Conservation (phyloP, 257 asterid genomes). For the Ballota nigra region DNA sequence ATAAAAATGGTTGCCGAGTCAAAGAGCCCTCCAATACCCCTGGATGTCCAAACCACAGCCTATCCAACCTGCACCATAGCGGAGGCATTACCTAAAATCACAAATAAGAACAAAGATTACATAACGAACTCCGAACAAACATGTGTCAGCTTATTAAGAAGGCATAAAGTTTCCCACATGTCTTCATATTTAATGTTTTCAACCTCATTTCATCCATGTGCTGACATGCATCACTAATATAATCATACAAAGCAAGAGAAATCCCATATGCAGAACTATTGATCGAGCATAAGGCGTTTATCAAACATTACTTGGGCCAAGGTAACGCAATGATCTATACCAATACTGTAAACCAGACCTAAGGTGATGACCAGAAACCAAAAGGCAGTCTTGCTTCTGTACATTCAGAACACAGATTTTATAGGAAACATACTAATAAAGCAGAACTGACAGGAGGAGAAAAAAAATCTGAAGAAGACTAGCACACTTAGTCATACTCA, state of each 20-base stretch:
- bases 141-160: conserved; percentile 19
- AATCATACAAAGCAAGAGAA: conserved; percentile 7
- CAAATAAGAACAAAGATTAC: conserved; percentile 56
- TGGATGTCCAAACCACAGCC: conserved; percentile 99
- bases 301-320: background rate
- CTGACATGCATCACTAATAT: background rate
- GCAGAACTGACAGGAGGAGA: background rate
- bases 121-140: conserved; percentile 26
- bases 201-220: background rate
- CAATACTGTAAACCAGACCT: background rate
- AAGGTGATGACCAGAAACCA: background rate
- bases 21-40: conserved; percentile 70
- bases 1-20: conserved; percentile 92
- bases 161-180: background rate
- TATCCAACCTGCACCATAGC: conserved; percentile 99
- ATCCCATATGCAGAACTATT: background rate
- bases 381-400: conserved; percentile 7
- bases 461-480: background rate
- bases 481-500: background rate
- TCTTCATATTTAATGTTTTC: background rate
- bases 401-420: conserved; percentile 10
- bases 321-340: background rate
- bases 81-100: conserved; percentile 99
- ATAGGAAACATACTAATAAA: background rate
- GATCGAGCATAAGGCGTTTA: background rate